Percentiles rank a stretch among this genome's conserved stretches.
Conservation (phyloP, 2,329 filamentous ascomycete genomes). For the Sporothrix inflata region DNA sequence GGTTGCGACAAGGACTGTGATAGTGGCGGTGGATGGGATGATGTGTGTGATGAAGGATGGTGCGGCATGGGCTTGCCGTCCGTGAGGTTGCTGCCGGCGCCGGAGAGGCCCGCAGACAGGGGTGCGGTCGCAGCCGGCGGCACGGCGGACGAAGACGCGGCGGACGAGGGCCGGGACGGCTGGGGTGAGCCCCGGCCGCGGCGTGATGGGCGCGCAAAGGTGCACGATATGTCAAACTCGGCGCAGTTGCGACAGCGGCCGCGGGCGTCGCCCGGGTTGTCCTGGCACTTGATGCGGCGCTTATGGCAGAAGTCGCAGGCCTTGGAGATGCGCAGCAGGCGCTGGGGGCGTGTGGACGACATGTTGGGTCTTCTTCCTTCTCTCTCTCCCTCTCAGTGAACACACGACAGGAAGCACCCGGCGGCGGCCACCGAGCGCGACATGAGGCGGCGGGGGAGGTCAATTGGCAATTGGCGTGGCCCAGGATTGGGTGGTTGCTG, state of each 20-base stretch:
- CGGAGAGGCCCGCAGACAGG: background rate
- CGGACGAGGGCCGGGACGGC: conserved; percentile 9
- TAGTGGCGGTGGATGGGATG: background rate
- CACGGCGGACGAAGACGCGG: background rate
- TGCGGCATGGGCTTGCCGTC: conserved; percentile 1
- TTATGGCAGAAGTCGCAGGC: conserved; percentile 37
- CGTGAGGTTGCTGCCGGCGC: conserved; percentile 10
- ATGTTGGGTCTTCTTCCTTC: background rate
- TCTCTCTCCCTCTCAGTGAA: conserved; percentile 3
- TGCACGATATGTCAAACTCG: conserved; percentile 36
- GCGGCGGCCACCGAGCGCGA: conserved; percentile 11
- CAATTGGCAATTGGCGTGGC: conserved; percentile 1
- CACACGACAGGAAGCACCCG: conserved; percentile 14
- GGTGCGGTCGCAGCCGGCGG: background rate
- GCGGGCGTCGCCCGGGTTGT: conserved; percentile 23
- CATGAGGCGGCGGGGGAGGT: conserved; percentile 14
- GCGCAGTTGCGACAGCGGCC: conserved; percentile 35
- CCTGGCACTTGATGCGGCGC: conserved; percentile 36
- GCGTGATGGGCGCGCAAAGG: conserved; percentile 34
- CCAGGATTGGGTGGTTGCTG: background rate
- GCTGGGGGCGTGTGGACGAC: conserved; percentile 29
- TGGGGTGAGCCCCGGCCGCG: conserved; percentile 32
- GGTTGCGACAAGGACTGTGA: background rate
- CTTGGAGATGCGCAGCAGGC: conserved; percentile 32
- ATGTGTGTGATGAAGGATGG: background rate